Evolutionary conservation across 345 rosid species (phyloP).

Genomic region (Moringa oleifera): DNA sequence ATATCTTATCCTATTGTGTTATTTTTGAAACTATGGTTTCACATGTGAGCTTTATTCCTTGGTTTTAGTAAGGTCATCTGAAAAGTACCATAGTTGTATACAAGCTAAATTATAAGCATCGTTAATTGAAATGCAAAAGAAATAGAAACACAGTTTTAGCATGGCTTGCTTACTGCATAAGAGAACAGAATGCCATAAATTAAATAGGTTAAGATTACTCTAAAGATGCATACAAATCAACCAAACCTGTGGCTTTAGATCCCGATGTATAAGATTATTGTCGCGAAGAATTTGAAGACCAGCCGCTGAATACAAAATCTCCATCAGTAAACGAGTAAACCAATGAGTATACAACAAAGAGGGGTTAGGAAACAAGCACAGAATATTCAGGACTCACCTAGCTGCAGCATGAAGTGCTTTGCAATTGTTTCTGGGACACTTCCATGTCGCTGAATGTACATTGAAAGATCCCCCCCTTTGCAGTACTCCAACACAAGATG

Average conservation of each 20-base stretch:
- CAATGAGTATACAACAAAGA: constrained; percentile 15
- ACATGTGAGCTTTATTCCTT: background rate
- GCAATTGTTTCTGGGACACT: constrained; percentile 75
- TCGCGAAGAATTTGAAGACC: constrained; percentile 87
- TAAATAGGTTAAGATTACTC: background rate
- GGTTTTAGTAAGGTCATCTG: background rate
- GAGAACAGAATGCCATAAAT: background rate
- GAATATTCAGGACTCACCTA: constrained; percentile 40
- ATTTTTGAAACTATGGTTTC: background rate
- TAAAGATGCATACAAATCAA: constrained; percentile 12
- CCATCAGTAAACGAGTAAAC: constrained; percentile 8
- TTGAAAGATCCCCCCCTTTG: constrained; percentile 86
- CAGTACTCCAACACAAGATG: constrained; percentile 87
- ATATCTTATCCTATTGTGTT: constrained; percentile 7
- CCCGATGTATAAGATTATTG: constrained; percentile 91
- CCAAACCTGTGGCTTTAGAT: constrained; percentile 94
- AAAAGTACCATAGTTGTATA: background rate
- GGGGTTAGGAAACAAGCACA: constrained; percentile 4
- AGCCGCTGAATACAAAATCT: constrained; percentile 41
- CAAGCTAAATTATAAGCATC: background rate
- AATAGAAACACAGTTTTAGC: background rate
- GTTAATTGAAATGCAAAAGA: background rate
- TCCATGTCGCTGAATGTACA: constrained; percentile 71
- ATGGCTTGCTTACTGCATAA: background rate
- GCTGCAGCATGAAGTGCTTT: constrained; percentile 89